These are phyloP conservation scores for Claviceps sp. DNA, from an alignment of 2,329 filamentous ascomycete species.

Conservation along the genomic window DNA sequence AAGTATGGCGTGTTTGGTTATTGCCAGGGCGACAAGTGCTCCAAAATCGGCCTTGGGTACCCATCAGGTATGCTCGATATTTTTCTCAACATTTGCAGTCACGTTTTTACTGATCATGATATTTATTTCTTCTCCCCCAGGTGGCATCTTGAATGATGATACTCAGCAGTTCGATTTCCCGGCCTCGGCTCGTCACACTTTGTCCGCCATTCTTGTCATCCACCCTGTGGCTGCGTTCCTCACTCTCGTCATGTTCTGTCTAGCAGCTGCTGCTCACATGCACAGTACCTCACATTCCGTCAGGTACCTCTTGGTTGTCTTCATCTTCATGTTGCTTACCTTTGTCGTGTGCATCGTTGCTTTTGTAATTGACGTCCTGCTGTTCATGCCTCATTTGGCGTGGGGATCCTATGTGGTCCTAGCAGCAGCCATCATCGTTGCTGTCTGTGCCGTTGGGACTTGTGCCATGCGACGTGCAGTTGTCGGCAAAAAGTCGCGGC, in stretches of 20 bases:
- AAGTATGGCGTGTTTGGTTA: conserved; percentile 90
- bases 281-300: conserved; percentile 82
- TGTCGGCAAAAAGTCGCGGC: conserved; percentile 82
- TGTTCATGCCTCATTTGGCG: conserved; percentile 86
- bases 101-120: neutral
- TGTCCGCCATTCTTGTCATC: conserved; percentile 84
- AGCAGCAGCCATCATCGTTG: conserved; percentile 74
- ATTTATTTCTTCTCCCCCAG: neutral
- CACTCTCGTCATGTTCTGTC: conserved; percentile 68
- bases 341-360: conserved; percentile 72
- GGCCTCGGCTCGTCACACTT: conserved; percentile 37
- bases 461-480: conserved; percentile 91
- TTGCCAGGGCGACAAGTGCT: conserved; percentile 57
- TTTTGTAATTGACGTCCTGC: conserved; percentile 83
- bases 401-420: conserved; percentile 94
- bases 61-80: conserved; percentile 40
- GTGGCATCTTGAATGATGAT: conserved; percentile 10
- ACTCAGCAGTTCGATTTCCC: conserved; percentile 42
- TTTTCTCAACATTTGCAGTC: neutral
- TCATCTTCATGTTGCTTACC: conserved; percentile 77
- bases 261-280: conserved; percentile 72
- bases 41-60: conserved; percentile 62
- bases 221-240: conserved; percentile 84
- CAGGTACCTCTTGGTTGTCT: conserved; percentile 69
- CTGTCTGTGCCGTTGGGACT: conserved; percentile 68